These are phyloP conservation scores for Prunus yedoensis DNA, from an alignment of 331 rosid genomes.

Conservation along the genomic window DNA sequence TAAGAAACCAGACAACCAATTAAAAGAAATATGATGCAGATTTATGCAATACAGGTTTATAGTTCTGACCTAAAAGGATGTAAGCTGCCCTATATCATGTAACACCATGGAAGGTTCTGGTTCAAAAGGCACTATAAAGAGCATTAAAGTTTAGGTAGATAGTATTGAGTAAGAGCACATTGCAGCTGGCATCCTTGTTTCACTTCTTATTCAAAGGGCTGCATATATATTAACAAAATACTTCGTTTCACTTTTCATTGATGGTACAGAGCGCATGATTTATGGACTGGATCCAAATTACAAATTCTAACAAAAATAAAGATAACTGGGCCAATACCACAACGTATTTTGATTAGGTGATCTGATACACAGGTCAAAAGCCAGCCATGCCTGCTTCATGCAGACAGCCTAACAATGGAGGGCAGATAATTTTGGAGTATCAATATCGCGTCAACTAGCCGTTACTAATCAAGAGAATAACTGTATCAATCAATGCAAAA, in stretches of 20 bases:
- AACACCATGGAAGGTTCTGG: slow-evolving; percentile 10
- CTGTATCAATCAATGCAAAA: background rate
- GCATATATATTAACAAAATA: background rate
- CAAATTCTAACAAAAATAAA: background rate
- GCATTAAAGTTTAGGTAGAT: background rate
- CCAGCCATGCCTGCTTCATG: background rate
- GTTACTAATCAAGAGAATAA: background rate
- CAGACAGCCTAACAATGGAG: slow-evolving; percentile 6
- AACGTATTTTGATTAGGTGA: background rate
- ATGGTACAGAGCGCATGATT: background rate
- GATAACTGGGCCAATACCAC: background rate
- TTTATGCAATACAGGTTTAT: slow-evolving; percentile 10
- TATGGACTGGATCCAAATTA: background rate
- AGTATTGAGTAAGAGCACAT: background rate
- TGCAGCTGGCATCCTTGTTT: background rate
- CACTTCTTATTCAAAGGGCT: background rate
- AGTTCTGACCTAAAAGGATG: slow-evolving; percentile 2
- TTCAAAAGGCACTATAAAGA: background rate
- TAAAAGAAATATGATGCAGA: slow-evolving; percentile 26
- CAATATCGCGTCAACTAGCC: background rate
- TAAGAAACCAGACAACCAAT: slow-evolving; percentile 45
- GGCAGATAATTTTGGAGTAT: background rate
- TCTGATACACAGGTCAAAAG: background rate
- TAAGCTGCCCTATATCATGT: background rate
- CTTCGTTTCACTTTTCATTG: background rate